Conservation (phyloP, 768 basidiomycete species). For the Crassisporium funariophilum region DNA sequence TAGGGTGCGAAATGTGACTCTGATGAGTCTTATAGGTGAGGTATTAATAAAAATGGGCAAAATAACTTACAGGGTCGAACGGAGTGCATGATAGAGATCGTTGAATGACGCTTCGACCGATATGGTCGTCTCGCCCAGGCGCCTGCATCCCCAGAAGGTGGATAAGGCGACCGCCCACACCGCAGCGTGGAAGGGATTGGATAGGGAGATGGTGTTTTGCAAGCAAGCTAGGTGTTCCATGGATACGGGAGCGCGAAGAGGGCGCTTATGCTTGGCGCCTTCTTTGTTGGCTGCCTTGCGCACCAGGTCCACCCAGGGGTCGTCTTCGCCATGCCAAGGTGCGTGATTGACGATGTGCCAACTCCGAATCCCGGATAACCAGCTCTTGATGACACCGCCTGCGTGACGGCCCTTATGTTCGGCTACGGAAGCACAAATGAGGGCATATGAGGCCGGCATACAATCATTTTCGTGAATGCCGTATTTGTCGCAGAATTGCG, state of each 20-base stretch:
- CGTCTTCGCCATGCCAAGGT: neutral
- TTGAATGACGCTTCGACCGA: conserved; percentile 12
- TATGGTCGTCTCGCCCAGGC: conserved; percentile 29
- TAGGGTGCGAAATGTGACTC: neutral
- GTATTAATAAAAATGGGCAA: neutral
- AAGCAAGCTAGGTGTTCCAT: conserved; percentile 15
- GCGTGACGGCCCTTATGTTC: neutral
- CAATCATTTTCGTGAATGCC: neutral
- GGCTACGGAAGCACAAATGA: neutral
- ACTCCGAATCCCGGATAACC: neutral
- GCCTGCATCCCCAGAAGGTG: conserved; percentile 37
- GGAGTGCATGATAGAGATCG: conserved; percentile 16
- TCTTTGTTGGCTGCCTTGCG: neutral
- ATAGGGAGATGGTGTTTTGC: conserved; percentile 2
- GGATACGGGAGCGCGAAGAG: neutral
- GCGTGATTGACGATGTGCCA: neutral
- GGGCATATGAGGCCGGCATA: neutral
- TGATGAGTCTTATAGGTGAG: neutral
- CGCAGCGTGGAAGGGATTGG: conserved; percentile 25
- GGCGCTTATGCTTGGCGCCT: neutral
- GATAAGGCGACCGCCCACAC: conserved; percentile 32
- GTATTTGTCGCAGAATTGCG: neutral
- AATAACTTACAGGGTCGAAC: neutral
- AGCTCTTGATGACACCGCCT: neutral
- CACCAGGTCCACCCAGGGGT: neutral